Evolutionary conservation across 1,284 basidiomycete genomes (phyloP).

Genomic region (Leccinum variabile): DNA sequence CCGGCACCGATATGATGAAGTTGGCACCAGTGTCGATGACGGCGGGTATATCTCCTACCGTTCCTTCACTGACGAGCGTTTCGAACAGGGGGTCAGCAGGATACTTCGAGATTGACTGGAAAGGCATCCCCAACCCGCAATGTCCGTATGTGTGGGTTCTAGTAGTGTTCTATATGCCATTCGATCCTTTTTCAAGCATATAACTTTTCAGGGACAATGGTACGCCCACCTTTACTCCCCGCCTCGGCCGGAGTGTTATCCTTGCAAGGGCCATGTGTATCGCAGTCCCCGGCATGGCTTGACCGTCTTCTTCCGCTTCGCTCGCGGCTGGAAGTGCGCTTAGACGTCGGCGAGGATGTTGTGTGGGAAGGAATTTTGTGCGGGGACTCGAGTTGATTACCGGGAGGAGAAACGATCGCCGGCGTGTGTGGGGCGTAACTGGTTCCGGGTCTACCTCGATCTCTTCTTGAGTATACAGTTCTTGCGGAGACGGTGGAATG

Average conservation of each 20-base stretch:
- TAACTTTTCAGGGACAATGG: no score
- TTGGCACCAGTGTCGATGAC: no score
- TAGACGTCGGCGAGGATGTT: conserved; percentile 52
- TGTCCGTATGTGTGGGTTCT: no score
- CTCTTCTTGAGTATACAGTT: conserved; percentile 34
- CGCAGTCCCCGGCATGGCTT: conserved; percentile 25
- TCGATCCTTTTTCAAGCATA: no score
- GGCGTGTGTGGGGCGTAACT: conserved; percentile 65
- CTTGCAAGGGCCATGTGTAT: conserved; percentile 56
- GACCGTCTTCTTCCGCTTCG: conserved; percentile 19
- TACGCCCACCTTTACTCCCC: conserved; percentile 20
- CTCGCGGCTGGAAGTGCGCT: conserved; percentile 24
- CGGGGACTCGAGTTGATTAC: conserved; percentile 81
- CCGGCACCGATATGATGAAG: no score
- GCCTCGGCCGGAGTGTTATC: conserved; percentile 58
- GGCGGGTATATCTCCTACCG: no score
- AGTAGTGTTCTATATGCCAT: no score
- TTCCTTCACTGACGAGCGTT: no score
- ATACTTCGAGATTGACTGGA: no score
- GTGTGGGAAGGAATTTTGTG: conserved; percentile 56
- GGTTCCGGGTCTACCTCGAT: conserved; percentile 36
- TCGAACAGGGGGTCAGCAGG: no score
- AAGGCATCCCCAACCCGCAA: no score
- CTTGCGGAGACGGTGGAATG: conserved; percentile 41
- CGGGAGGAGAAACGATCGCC: conserved; percentile 72